phyloP scores from a whole-genome alignment of 345 rosid species.

The Sisymbrium irio region DNA sequence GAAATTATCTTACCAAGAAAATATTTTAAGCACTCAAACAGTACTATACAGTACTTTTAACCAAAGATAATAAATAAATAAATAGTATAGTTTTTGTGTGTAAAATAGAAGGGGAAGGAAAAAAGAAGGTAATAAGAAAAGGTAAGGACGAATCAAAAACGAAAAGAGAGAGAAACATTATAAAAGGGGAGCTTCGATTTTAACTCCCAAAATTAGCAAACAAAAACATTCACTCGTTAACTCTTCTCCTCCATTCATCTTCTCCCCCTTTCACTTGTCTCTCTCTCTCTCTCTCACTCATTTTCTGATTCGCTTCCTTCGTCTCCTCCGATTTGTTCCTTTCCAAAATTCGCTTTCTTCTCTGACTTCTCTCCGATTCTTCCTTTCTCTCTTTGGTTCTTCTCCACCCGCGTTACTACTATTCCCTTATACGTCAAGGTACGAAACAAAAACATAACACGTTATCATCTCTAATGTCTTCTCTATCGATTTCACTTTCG shows the following conservation, averaged over 20 bases:
- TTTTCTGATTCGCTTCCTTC: background rate
- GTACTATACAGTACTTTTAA: background rate
- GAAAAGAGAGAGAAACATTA: background rate
- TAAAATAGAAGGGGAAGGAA: background rate
- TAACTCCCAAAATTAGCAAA: conserved; percentile 25
- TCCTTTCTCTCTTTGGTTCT: no score
- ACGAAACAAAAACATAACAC: background rate
- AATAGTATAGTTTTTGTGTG: background rate
- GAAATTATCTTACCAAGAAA: conserved; percentile 7
- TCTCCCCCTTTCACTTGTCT: no score
- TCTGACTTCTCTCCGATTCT: no score
- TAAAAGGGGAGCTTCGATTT: conserved; percentile 24
- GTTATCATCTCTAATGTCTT: background rate
- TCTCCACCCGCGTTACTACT: background rate
- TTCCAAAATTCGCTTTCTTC: no score
- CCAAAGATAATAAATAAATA: background rate
- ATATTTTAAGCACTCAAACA: background rate
- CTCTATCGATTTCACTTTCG: background rate
- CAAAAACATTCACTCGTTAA: conserved; percentile 19
- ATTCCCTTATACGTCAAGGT: conserved; percentile 13
- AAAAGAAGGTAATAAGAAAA: no score
- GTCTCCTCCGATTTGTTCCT: no score
- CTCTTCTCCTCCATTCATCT: conserved; percentile 41
- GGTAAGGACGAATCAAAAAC: conserved; percentile 22
- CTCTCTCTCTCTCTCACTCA: conserved; percentile 21